Conservation (phyloP, 164 flowering plant genomes). For the Umbellularia californica region DNA sequence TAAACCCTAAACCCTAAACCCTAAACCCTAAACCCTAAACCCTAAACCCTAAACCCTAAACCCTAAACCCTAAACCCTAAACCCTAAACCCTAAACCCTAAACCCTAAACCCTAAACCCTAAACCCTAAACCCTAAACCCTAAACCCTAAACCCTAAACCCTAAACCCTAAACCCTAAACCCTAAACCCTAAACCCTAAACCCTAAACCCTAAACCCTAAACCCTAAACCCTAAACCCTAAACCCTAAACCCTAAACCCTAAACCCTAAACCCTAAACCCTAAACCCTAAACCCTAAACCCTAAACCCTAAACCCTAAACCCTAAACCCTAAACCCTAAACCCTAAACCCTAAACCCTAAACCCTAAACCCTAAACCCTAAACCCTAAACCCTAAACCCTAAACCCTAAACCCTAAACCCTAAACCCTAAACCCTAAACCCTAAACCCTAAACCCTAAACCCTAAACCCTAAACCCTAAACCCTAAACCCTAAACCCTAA, state of each 20-base stretch:
- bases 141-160: neutral
- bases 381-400: neutral
- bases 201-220: neutral
- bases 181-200: neutral
- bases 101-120: neutral
- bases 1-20: conserved; percentile 18
- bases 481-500: neutral
- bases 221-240: neutral
- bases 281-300: conserved; percentile 5
- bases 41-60: neutral
- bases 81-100: neutral
- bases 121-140: neutral
- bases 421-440: conserved; percentile 1
- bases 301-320: conserved; percentile 5
- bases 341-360: neutral
- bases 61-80: neutral
- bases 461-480: neutral
- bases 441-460: neutral
- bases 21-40: conserved; percentile 1
- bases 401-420: neutral
- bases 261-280: conserved; percentile 10
- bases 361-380: neutral
- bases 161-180: neutral
- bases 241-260: conserved; percentile 14
- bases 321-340: neutral